Base-by-base conservation (phyloP, 148 eudicot species). In the Nepenthes mirabilis region DNA sequence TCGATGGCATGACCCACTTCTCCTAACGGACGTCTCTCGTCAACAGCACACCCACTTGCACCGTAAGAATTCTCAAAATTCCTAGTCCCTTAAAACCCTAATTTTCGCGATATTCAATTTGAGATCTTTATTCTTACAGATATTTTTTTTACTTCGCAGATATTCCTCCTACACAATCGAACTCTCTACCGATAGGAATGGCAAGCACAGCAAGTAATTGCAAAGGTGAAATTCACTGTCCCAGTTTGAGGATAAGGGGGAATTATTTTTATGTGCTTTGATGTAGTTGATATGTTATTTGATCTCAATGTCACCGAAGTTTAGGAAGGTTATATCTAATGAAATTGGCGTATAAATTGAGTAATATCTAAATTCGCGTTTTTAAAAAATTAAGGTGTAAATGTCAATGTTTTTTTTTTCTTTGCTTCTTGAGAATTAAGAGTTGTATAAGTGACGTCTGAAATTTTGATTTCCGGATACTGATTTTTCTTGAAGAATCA, bases 1-100 rank as follows among this genome's bases (percentile, higher is more conserved):
- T 50, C 56, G 66, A 55, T 89, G 95, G 88, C 71, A 74, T 58
- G 97, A 87, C 83, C 97, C 95, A 55, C 90, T 90, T 71, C 83
- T 87, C 48, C 75, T 82, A 47, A 90, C 95, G 6, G 97, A 84
- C 60, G 93, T 76, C 70, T 74, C 83, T 70, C 68, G 77, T 10
- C 83, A 78, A 61, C 79, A 59, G 69, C 70, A 62, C 32, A 58
- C 52, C 36, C 55, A 63, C 59, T 70, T 68, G 53, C 63, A 65
- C 58, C 59, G 84, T 85, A 73, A 58, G 61, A 52, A 52, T n/a
- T 11, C 23, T 12, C 53, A 9, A 55, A 1, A 23, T 55, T 34
- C 14, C 36, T 2, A 23, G 8, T 34, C 36, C 33, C 37, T 12
- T 56, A 8, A 36, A 36, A 6, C 32, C 13, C 32, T 33, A 56